These are phyloP conservation scores for Epichloe typhina DNA, from an alignment of 2,329 filamentous ascomycete genomes.

Conservation along the genomic window DNA sequence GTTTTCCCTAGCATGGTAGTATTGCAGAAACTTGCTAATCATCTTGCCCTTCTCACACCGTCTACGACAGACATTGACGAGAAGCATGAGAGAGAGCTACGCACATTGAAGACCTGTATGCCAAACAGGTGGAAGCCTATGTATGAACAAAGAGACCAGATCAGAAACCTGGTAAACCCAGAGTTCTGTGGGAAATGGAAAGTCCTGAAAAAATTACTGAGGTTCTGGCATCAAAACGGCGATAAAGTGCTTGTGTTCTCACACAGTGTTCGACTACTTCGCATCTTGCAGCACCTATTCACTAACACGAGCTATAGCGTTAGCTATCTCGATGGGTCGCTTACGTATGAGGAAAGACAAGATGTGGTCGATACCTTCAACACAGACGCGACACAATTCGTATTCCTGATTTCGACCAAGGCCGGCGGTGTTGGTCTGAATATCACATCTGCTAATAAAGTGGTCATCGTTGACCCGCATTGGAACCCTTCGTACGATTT, in stretches of 20 bases:
- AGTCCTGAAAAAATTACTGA: conserved; percentile 71
- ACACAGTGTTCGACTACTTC: conserved; percentile 74
- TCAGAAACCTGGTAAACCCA: conserved; percentile 69
- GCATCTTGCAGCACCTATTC: conserved; percentile 76
- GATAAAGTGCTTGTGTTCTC: conserved; percentile 96
- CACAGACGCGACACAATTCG: conserved; percentile 71
- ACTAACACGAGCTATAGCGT: conserved; percentile 81
- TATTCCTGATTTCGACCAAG: conserved; percentile 89
- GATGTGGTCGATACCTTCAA: conserved; percentile 85
- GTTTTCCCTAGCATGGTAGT: conserved; percentile 78
- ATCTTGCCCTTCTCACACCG: conserved; percentile 80
- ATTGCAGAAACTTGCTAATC: conserved; percentile 81
- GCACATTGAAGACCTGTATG: conserved; percentile 58
- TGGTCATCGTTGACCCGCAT: conserved; percentile 91
- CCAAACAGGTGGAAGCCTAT: conserved; percentile 64
- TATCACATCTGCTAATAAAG: conserved; percentile 95
- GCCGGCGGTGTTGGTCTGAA: conserved; percentile 91
- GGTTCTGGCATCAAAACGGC: conserved; percentile 78
- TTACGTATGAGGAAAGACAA: conserved; percentile 73
- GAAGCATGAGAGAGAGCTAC: conserved; percentile 66
- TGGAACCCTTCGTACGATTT: conserved; percentile 95
- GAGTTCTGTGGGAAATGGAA: conserved; percentile 98
- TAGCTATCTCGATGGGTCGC: conserved; percentile 76
- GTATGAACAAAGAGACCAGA: conserved; percentile 62
- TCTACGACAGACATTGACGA: conserved; percentile 46